Base-by-base conservation (phyloP, 2,329 filamentous ascomycete species). In the Fusarium protoensiforme region DNA sequence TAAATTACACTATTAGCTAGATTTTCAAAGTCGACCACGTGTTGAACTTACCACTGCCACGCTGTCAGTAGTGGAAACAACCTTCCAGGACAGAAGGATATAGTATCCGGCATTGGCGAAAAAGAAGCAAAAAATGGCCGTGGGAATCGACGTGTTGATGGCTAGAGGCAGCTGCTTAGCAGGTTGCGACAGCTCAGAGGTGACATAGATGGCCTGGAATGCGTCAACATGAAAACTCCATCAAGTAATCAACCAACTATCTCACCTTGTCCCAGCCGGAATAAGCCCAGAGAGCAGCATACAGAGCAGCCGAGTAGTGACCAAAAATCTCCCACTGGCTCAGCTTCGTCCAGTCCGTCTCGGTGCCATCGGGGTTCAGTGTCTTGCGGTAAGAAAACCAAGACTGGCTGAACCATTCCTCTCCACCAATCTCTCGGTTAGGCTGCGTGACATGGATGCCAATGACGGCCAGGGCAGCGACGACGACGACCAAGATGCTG, bases 261-360 rank as follows among this genome's bases (percentile, higher is more conserved):
- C 84, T 81, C 41, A 88, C 89, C 81, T 91, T 92, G 64, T 92
- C 90, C 90, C 90, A 92, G 0, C 90, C 90, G 0, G 88, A 90
- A 67, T 91, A 92, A 0, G 88, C 90, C 90, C 90, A 92, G 0
- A 92, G 77, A 0, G 88, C 89, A 0, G 87, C 90, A 72, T 92
- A 92, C 1, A 92, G 82, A 0, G 90, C 90, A 1, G 89, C 86
- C 4, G 88, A 89, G 64, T 88, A 87, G 72, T 91, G 87, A 0
- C 90, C 90, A 29, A 91, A 85, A 13, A 88, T 83, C 64, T 90
- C 88, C 90, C 90, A 92, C 31, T 83, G 78, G 7, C 84, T 81
- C 46, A 92, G 73, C 2, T 77, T 69, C 0, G 77, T 77, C 88
- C 88, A 90, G 41, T 88, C 83, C 0, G 84, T 87, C 33, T 80